Base-by-base conservation (phyloP, 148 eudicot genomes). In the Cornus florida region DNA sequence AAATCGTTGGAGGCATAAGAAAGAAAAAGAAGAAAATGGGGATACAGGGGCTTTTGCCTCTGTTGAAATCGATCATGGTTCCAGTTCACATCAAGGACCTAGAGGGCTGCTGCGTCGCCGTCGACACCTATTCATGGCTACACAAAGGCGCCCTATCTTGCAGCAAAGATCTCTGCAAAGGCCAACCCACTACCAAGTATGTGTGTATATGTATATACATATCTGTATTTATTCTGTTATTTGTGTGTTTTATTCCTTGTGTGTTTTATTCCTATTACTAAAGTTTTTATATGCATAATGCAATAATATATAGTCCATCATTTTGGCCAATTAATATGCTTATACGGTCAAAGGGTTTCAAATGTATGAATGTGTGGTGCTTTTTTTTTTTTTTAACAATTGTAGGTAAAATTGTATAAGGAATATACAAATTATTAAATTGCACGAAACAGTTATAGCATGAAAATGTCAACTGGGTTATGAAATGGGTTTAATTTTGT, bases 121-220 rank as follows among this genome's bases (percentile, higher is more conserved):
- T 96, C 48, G 99, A 96, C 75, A 96, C 98, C 48, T 96, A 94
- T 84, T 96, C 98, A 81, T 96, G 99, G 99, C 94, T 96, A 20
- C 99, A 96, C 78, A 96, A 96, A 80, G 99, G 99, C 7, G 98
- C 99, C 10, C 92, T 96, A 69, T 92, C 94, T 87, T 96, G 99
- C 84, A 96, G 99, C 87, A 75, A 83, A 67, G 91, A 94, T 19
- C 97, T 96, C 77, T 96, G 99, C 87, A 96, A 92, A 75, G 92
- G 90, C 75, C 81, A 86, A n/a, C 92, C 93, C 72, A 94, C 99
- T 53, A 85, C 97, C 78, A 89, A 88, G 96, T 90, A 75, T 31
- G 7, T 69, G 59, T 28, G 28, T 59, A 31, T 72, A 41, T 76
- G 32, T 53, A 16, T 10, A 78, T 56, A 17, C 2, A 10, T 50